Base-by-base conservation (phyloP, 2,329 filamentous ascomycete species). In the Trichoderma sp. region DNA sequence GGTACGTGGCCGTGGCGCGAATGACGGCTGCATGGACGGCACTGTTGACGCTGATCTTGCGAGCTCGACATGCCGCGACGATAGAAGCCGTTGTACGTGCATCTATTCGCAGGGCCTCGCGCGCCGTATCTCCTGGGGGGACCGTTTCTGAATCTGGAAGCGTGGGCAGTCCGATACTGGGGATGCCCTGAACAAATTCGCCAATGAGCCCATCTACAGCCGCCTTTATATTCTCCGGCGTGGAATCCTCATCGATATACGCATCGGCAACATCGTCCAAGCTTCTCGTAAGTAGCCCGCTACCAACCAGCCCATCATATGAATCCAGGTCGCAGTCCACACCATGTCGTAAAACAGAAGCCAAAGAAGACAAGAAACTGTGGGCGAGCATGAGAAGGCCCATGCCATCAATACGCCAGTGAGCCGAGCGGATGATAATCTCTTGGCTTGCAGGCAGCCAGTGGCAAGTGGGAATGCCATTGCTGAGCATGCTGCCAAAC, bases 351-450 rank as follows among this genome's bases (percentile, higher is more conserved):
- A 65, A 73, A 32, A 54, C 66, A 52, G 66, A 77, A 70, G 54
- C 75, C 58, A 65, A 70, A 69, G 68, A 76, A 52, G 21, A 76
- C 46, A 72, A 68, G 66, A 72, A 71, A 54, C 68, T 71, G 37
- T 71, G 63, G 7, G 70, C 34, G 3, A 78, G 74, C 43, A 76
- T 74, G 26, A 77, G 58, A 18, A 74, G 70, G 7, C 75, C 74
- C 14, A 76, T 66, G 5, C 74, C 75, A 56, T 78, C 76, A 18
- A 71, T 74, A 6, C 74, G 75, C 77, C 76, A 78, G 67, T 78
- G 75, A 34, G 77, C 52, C 1, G 65, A 67, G 7, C 60, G 65
- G 3, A 72, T 64, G 24, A 67, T 39, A 16, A 72, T n/a, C 56
- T 71, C 67, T 10, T 60, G 18, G 7, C 70, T 65, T 18, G 28